These are phyloP conservation scores for Yamadazyma tumulicola DNA, from an alignment of 805 yeast species.

Conservation along the genomic window DNA sequence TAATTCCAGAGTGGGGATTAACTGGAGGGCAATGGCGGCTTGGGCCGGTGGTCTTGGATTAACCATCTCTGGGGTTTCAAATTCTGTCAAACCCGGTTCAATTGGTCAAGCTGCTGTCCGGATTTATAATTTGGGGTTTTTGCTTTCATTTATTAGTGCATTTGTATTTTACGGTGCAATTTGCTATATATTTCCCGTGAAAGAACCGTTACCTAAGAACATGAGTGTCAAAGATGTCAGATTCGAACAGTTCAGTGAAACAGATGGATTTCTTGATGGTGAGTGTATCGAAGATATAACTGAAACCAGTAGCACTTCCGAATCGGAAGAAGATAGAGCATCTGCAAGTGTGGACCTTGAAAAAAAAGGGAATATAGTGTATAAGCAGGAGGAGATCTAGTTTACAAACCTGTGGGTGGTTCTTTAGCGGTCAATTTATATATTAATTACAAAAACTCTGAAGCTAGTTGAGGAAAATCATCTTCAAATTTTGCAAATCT, in stretches of 20 bases:
- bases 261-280: constrained; percentile 7
- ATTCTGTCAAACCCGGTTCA: constrained; percentile 8
- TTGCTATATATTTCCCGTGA: constrained; percentile 4
- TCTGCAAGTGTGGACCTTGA: not conserved
- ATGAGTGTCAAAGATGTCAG: constrained; percentile 1
- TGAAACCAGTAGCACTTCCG: not conserved
- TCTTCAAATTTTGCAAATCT: not conserved
- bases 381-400: not conserved
- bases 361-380: not conserved
- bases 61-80: constrained; percentile 8
- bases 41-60: constrained; percentile 9
- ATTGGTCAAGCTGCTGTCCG: constrained; percentile 6
- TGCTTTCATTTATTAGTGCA: constrained; percentile 7
- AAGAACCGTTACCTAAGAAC: constrained; percentile 1
- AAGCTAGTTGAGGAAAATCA: not conserved
- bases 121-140: constrained; percentile 8
- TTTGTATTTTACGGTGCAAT: constrained; percentile 6
- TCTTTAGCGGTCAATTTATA: too few species aligned
- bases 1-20: constrained; percentile 17
- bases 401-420: too few species aligned
- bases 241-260: constrained; percentile 5
- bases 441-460: not conserved
- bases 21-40: constrained; percentile 23
- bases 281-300: constrained; percentile 3
- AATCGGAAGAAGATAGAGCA: too few species aligned